Evolutionary conservation across 108 stramenopile species (phyloP).

Genomic region (Cyclostephanos invisitatus): DNA sequence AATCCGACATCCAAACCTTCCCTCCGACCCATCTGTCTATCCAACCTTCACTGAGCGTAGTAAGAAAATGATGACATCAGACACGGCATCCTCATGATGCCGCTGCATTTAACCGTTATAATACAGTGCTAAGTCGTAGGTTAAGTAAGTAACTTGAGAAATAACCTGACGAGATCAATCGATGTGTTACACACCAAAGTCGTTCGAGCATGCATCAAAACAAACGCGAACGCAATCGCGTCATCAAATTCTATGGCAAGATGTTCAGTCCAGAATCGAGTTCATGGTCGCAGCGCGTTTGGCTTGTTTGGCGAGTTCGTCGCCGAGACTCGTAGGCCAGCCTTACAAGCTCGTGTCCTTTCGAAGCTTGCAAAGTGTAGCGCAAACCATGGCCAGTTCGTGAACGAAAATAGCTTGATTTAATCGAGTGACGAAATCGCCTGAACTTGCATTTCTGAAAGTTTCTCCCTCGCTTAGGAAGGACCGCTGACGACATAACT

Average conservation of each 20-base stretch:
- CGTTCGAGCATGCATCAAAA: not conserved
- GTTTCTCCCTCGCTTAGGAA: no score
- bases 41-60: no score
- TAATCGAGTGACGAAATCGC: constrained; percentile 18
- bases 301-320: not conserved
- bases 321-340: not conserved
- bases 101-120: not conserved
- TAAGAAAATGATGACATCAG: no score
- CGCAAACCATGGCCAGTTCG: constrained; percentile 45
- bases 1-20: no score
- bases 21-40: no score
- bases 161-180: not conserved
- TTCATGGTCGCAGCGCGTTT: not conserved
- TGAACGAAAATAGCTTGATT: constrained; percentile 42
- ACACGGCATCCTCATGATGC: no score
- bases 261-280: no score
- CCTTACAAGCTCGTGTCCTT: constrained; percentile 17
- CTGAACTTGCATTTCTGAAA: constrained; percentile 2
- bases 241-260: not conserved
- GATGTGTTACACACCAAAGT: not conserved
- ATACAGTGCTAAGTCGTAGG: not conserved
- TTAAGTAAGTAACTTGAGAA: not conserved
- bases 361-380: constrained; percentile 42
- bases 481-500: not conserved
- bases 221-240: not conserved